Evolutionary conservation across 164 flowering plant genomes (phyloP).

Genomic region (Santalum album): DNA sequence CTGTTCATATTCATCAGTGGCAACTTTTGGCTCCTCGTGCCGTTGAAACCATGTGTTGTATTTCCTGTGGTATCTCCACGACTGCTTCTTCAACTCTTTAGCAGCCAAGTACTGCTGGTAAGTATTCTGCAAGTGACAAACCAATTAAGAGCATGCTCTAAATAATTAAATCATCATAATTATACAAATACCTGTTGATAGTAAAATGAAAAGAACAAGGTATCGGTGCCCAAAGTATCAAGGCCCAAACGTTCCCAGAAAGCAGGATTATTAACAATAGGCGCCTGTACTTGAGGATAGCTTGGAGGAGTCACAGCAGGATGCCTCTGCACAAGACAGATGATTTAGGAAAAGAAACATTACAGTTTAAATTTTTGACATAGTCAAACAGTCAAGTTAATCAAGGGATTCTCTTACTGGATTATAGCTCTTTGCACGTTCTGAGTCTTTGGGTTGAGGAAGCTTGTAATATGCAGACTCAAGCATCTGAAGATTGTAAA

Average conservation of each 20-base stretch:
- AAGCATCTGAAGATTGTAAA: conserved; percentile 75
- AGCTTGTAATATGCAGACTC: conserved; percentile 79
- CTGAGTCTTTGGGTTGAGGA: conserved; percentile 95
- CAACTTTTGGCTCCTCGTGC: conserved; percentile 90
- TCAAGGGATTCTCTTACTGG: conserved; percentile 46
- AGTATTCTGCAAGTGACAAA: conserved; percentile 58
- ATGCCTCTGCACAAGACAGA: conserved; percentile 47
- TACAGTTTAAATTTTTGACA: no score
- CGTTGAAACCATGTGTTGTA: conserved; percentile 97
- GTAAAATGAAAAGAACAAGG: conserved; percentile 90
- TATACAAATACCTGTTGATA: conserved; percentile 65
- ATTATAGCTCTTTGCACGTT: conserved; percentile 70
- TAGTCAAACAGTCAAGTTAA: neutral
- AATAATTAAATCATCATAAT: neutral
- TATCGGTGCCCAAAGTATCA: conserved; percentile 60
- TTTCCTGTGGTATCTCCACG: conserved; percentile 97
- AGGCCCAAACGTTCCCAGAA: conserved; percentile 81
- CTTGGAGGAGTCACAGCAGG: conserved; percentile 75
- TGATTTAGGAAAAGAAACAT: neutral
- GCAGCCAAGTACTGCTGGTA: conserved; percentile 98
- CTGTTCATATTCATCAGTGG: conserved; percentile 90
- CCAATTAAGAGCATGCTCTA: neutral
- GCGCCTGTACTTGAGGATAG: conserved; percentile 91
- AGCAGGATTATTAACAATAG: conserved; percentile 78
- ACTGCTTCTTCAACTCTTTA: conserved; percentile 87